These are phyloP conservation scores for Cytospora chrysosperma DNA, from an alignment of 2,329 filamentous ascomycete species.

Conservation along the genomic window DNA sequence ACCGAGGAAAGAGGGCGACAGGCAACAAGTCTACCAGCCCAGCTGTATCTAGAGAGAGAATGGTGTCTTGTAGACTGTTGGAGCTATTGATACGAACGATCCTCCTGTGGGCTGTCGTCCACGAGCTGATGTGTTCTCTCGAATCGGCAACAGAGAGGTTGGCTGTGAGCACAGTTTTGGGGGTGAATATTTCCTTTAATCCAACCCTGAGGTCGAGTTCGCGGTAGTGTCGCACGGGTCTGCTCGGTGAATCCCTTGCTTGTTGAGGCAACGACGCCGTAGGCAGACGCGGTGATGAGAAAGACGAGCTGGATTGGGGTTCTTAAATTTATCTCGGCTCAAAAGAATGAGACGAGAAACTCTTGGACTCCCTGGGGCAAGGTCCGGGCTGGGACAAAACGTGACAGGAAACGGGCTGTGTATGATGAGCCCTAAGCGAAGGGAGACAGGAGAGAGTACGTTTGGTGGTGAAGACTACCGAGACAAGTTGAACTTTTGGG, in stretches of 20 bases:
- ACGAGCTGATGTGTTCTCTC: not conserved
- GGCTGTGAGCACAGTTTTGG: not conserved
- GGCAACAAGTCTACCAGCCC: not conserved
- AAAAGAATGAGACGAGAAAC: constrained; percentile 11
- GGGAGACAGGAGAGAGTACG: not conserved
- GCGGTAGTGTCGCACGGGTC: not conserved
- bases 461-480: not conserved
- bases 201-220: not conserved
- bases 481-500: not conserved
- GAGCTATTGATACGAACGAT: not conserved
- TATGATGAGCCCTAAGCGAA: not conserved
- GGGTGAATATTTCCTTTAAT: not conserved
- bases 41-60: not conserved
- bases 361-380: constrained; percentile 9
- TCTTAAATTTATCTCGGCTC: constrained; percentile 9
- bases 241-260: not conserved
- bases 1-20: not conserved
- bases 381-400: constrained; percentile 1
- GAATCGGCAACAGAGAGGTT: not conserved
- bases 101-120: not conserved
- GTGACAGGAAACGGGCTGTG: not conserved
- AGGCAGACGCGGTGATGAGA: not conserved
- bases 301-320: not conserved
- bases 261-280: not conserved
- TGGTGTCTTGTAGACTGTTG: not conserved